A percentile compares a stretch with the other conserved stretches of the same genome.
Conservation (phyloP, 495 filamentous ascomycete species). For the Penicillium salamii region DNA sequence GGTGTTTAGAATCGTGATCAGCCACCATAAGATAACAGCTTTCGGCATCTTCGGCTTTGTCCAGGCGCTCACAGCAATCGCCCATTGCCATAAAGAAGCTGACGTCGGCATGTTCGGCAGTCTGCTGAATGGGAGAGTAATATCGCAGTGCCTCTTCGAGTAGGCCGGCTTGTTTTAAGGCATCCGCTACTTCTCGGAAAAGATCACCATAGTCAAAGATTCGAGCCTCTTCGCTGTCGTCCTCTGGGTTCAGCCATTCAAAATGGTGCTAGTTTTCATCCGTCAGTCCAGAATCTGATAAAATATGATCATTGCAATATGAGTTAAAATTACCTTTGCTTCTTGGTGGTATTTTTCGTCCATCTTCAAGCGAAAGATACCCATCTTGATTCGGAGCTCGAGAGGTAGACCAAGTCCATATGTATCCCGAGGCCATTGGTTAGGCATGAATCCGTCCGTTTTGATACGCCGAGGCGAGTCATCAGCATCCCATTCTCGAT, state of each 20-base stretch:
- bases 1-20: conserved; percentile 61
- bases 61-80: conserved; percentile 65
- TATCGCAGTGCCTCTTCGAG: conserved; percentile 68
- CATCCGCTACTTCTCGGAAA: conserved; percentile 68
- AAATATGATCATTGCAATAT: background rate
- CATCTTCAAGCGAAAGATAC: conserved; percentile 71
- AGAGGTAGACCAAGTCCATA: conserved; percentile 78
- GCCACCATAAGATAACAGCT: conserved; percentile 70
- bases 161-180: conserved; percentile 55
- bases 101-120: conserved; percentile 57
- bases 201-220: conserved; percentile 69
- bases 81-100: conserved; percentile 67
- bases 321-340: conserved; percentile 59
- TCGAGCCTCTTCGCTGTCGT: conserved; percentile 43
- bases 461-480: conserved; percentile 64
- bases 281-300: conserved; percentile 4
- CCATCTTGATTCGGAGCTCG: conserved; percentile 84
- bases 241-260: conserved; percentile 60
- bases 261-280: conserved; percentile 52
- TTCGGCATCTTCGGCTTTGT: conserved; percentile 63
- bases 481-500: conserved; percentile 86
- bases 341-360: conserved; percentile 61
- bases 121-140: conserved; percentile 64
- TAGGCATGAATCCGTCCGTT: conserved; percentile 53
- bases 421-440: conserved; percentile 49